phyloP scores from a whole-genome alignment of 148 eudicot species.

The Dianthus caryophyllus region DNA sequence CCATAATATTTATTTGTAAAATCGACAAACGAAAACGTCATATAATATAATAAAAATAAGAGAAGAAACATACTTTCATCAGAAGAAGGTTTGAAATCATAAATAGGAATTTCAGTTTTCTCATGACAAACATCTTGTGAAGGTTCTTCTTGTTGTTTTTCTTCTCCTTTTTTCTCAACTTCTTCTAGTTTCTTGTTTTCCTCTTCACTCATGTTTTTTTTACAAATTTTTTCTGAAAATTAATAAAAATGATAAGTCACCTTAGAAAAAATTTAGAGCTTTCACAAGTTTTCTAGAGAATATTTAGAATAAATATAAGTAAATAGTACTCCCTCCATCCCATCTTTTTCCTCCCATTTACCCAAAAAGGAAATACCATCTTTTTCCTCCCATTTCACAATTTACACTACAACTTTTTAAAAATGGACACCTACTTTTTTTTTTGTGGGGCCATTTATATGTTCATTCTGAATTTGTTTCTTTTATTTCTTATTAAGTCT shows the following conservation, averaged over 20 bases:
- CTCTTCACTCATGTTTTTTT: conserved; percentile 29
- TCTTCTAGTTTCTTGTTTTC: conserved; percentile 25
- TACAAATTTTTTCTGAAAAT: neutral
- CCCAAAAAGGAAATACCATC: too few relatives aligned
- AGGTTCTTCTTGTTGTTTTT: conserved; percentile 4
- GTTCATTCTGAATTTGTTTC: too few relatives aligned
- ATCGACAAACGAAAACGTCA: neutral
- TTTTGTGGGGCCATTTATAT: too few relatives aligned
- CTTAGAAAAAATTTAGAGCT: neutral
- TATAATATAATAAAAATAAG: too few relatives aligned
- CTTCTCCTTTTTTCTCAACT: neutral
- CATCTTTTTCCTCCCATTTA: too few relatives aligned
- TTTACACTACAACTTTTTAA: too few relatives aligned
- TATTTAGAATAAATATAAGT: neutral
- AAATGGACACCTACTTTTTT: too few relatives aligned
- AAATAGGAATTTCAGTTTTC: conserved; percentile 24
- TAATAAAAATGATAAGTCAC: too few relatives aligned
- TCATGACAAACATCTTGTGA: conserved; percentile 23
- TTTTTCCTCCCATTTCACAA: too few relatives aligned
- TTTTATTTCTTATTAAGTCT: too few relatives aligned
- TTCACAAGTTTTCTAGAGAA: neutral
- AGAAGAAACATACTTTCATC: conserved; percentile 21
- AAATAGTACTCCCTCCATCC: too few relatives aligned
- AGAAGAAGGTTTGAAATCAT: conserved; percentile 21
- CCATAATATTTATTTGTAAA: too few relatives aligned